Conservation (phyloP, 2,329 filamentous ascomycete genomes). For the Colletotrichum sp. region DNA sequence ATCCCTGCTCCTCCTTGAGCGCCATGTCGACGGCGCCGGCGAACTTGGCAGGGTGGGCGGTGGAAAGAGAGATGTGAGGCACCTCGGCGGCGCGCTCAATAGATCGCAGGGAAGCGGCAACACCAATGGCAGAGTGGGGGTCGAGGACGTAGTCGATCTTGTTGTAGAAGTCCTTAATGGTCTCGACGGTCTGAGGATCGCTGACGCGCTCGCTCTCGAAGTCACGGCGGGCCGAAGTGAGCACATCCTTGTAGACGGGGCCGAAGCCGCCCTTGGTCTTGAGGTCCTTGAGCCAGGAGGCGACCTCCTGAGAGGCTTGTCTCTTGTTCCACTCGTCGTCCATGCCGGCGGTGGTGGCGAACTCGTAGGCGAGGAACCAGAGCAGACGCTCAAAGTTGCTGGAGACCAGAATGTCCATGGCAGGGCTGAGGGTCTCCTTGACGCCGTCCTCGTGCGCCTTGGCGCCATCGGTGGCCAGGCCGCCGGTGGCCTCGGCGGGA, state of each 20-base stretch:
- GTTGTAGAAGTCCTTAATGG: conserved; percentile 62
- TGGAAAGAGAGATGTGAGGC: conserved; percentile 85
- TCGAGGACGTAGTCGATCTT: conserved; percentile 82
- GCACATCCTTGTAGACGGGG: conserved; percentile 75
- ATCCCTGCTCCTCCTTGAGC: conserved; percentile 72
- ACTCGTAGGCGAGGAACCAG: conserved; percentile 88
- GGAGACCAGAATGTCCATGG: conserved; percentile 97
- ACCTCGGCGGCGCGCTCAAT: conserved; percentile 59
- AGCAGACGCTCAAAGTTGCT: conserved; percentile 96
- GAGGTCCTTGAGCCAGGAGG: conserved; percentile 77
- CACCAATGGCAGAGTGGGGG: conserved; percentile 89
- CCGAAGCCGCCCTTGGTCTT: conserved; percentile 83
- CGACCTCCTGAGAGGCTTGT: conserved; percentile 78
- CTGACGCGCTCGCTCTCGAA: conserved; percentile 83
- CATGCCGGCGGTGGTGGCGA: conserved; percentile 63
- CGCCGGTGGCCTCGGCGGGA: conserved; percentile 63
- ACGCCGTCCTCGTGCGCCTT: conserved; percentile 75
- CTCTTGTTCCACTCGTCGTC: conserved; percentile 70
- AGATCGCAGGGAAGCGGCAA: conserved; percentile 77
- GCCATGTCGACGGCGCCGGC: conserved; percentile 83
- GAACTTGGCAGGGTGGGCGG: conserved; percentile 96
- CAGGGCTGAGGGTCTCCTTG: conserved; percentile 90
- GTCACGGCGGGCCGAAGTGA: conserved; percentile 71
- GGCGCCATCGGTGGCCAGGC: conserved; percentile 66
- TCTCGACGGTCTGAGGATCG: conserved; percentile 70